A percentile compares a stretch with the other conserved stretches of the same genome.
Evolutionary conservation across 345 rosid genomes (phyloP).

Genomic region (Angophora floribunda): DNA sequence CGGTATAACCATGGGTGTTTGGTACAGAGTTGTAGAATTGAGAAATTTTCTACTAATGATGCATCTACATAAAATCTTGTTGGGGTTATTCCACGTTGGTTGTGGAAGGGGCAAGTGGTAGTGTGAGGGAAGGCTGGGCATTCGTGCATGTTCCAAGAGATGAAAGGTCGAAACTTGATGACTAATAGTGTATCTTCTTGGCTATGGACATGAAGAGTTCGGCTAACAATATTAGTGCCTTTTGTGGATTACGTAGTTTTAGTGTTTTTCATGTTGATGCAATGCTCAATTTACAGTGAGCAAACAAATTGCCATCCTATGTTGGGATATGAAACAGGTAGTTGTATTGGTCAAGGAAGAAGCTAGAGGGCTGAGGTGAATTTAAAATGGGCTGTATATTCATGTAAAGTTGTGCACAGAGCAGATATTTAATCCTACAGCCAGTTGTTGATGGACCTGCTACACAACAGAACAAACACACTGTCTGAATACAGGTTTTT

Average conservation of each 20-base stretch:
- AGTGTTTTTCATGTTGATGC: not conserved
- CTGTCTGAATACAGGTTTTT: not conserved
- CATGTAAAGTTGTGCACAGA: not conserved
- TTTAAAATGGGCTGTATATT: not conserved
- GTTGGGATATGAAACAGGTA: not conserved
- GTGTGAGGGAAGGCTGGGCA: not conserved
- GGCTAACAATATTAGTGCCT: not conserved
- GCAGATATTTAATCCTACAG: not conserved
- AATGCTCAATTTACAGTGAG: not conserved
- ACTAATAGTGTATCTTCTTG: not conserved
- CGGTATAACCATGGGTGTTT: not conserved
- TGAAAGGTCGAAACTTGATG: fast-evolving
- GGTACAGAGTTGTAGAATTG: not conserved
- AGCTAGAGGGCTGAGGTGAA: not conserved
- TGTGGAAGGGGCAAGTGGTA: not conserved
- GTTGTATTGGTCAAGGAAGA: not conserved
- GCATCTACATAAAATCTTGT: not conserved
- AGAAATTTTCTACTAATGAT: not conserved
- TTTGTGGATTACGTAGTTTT: fast-evolving
- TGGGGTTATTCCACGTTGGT: fast-evolving
- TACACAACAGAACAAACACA: not conserved
- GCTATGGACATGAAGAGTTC: not conserved
- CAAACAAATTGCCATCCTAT: not conserved
- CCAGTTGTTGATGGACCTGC: not conserved
- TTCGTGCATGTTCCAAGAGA: not conserved